These are phyloP conservation scores for Trichomonas gallinae DNA, from an alignment of 208 protist genomes.

Conservation along the genomic window DNA sequence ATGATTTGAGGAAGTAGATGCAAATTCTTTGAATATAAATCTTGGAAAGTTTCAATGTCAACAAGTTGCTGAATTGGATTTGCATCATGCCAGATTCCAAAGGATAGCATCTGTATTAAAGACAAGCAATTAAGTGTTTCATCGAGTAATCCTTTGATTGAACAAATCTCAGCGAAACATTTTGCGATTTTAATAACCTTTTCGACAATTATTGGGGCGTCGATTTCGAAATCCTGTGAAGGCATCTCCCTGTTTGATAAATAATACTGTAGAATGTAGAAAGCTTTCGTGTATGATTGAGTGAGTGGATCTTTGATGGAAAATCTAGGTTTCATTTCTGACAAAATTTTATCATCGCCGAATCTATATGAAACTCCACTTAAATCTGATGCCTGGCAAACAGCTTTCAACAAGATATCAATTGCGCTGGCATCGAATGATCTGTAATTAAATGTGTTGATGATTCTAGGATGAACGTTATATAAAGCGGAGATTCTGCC, in stretches of 20 bases:
- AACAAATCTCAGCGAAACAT: background rate
- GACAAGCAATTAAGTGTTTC: background rate
- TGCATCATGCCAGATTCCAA: background rate
- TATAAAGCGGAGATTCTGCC: background rate
- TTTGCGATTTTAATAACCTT: slow-evolving; percentile 71
- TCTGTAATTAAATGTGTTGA: background rate
- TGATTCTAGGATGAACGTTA: background rate
- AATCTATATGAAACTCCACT: slow-evolving; percentile 68
- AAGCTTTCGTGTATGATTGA: slow-evolving; percentile 77
- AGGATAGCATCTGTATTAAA: background rate
- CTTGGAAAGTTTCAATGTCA: background rate
- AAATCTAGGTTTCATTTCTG: slow-evolving; percentile 51
- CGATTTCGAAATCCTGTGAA: slow-evolving; percentile 90
- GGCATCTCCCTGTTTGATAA: slow-evolving; percentile 69
- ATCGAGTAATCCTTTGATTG: background rate
- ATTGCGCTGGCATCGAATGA: background rate
- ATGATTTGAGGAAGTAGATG: background rate
- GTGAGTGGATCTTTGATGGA: slow-evolving; percentile 59
- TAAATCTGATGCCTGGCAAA: slow-evolving; percentile 75
- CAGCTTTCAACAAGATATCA: background rate
- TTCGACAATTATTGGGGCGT: slow-evolving; percentile 87
- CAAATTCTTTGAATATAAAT: background rate
- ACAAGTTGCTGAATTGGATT: background rate
- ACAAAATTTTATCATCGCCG: slow-evolving; percentile 93
- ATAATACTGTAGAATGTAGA: slow-evolving; percentile 89